phyloP scores from a whole-genome alignment of 768 basidiomycete species.

The Rhodotorula graminis region DNA sequence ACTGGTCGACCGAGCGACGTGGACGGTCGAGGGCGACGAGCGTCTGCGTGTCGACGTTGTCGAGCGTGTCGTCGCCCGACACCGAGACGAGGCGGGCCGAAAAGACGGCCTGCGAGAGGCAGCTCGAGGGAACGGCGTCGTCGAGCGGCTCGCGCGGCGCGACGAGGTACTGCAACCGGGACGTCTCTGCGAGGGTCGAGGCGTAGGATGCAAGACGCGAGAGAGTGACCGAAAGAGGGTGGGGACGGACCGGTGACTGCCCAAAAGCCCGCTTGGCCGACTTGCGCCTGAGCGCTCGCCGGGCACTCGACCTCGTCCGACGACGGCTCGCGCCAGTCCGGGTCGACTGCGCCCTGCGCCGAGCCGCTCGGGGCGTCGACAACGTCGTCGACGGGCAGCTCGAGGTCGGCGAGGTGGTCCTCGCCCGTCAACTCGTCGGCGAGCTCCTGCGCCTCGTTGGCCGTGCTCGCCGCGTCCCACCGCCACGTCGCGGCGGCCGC shows the following conservation, averaged over 20 bases:
- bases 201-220: no score
- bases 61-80: background rate
- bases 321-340: background rate
- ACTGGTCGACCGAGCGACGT: background rate
- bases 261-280: conserved; percentile 13
- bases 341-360: background rate
- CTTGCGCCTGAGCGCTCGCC: background rate
- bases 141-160: background rate
- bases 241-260: conserved; percentile 4
- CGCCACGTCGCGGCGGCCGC: background rate
- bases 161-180: background rate
- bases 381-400: background rate
- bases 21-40: conserved; percentile 12
- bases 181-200: background rate
- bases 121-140: background rate
- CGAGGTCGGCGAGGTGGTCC: background rate
- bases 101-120: conserved; percentile 35
- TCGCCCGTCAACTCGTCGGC: background rate
- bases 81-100: conserved; percentile 23
- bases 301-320: background rate
- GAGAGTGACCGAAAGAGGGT: no score
- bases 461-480: background rate
- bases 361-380: no score
- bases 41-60: background rate
- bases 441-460: background rate